phyloP scores from a whole-genome alignment of 1,139 yeast species.

The Suhomyces ambrosiae region DNA sequence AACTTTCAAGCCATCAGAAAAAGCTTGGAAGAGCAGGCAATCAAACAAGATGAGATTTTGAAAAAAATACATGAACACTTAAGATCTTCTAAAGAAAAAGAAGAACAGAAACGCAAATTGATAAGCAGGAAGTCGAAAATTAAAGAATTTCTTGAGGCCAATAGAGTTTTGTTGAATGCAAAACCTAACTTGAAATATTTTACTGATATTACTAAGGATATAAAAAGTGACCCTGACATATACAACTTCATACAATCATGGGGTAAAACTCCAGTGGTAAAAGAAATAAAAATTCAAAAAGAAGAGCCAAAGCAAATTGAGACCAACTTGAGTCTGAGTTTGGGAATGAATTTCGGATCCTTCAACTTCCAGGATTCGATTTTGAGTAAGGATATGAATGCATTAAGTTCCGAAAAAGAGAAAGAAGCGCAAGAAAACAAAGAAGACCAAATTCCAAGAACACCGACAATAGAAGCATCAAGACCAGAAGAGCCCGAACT shows the following conservation, averaged over 20 bases:
- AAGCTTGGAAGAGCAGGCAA: slow-evolving; percentile 34
- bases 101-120: slow-evolving; percentile 6
- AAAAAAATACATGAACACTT: slow-evolving; percentile 13
- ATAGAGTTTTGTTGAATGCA: slow-evolving; percentile 20
- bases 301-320: slow-evolving; percentile 2
- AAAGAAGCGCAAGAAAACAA: too few relatives aligned
- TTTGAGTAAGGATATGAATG: not conserved
- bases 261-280: slow-evolving; percentile 22
- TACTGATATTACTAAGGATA: slow-evolving; percentile 15
- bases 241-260: slow-evolving; percentile 18
- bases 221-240: slow-evolving; percentile 18
- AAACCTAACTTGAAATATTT: slow-evolving; percentile 22
- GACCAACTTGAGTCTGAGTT: slow-evolving; percentile 1
- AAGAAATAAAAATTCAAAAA: slow-evolving; percentile 1
- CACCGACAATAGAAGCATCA: too few relatives aligned
- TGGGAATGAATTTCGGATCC: slow-evolving; percentile 11
- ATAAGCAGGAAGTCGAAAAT: slow-evolving; percentile 2
- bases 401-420: too few relatives aligned
- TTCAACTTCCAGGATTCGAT: slow-evolving; percentile 10
- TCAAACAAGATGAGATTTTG: slow-evolving; percentile 24
- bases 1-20: slow-evolving; percentile 31
- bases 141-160: slow-evolving; percentile 11
- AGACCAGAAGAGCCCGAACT: not conserved
- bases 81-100: slow-evolving; percentile 3
- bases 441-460: too few relatives aligned